Evolutionary conservation across 257 asterid species (phyloP).

Genomic region (Avicennia marina): DNA sequence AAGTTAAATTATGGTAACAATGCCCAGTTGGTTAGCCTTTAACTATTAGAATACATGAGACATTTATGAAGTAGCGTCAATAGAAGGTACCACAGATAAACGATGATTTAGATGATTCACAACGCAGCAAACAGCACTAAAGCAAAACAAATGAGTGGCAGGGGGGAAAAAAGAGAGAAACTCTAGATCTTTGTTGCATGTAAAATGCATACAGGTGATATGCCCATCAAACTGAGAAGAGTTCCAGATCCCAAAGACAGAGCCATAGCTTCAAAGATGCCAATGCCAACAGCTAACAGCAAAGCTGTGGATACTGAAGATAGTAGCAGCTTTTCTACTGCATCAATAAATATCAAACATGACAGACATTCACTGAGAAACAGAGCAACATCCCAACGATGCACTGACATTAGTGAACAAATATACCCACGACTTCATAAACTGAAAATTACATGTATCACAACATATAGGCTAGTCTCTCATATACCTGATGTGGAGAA

Average conservation of each 20-base stretch:
- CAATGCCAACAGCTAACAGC: conserved; percentile 77
- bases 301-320: conserved; percentile 94
- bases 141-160: conserved; percentile 1
- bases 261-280: conserved; percentile 77
- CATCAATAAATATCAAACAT: conserved; percentile 20
- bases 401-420: background rate
- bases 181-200: conserved; percentile 3
- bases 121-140: background rate
- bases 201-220: conserved; percentile 54
- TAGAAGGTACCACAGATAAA: background rate
- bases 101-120: background rate
- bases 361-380: conserved; percentile 23
- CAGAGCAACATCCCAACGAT: conserved; percentile 3
- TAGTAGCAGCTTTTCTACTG: conserved; percentile 54
- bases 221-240: conserved; percentile 85
- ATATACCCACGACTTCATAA: conserved; percentile 4
- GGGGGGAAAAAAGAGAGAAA: background rate
- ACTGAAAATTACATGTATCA: background rate
- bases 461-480: background rate
- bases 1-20: too few relatives aligned
- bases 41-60: too few relatives aligned
- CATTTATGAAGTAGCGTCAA: background rate
- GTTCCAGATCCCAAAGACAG: conserved; percentile 78
- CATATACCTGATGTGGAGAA: conserved; percentile 49
- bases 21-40: too few relatives aligned